These are phyloP conservation scores for Hygrophoropsis aurantiaca DNA, from an alignment of 768 basidiomycete genomes.

Conservation along the genomic window DNA sequence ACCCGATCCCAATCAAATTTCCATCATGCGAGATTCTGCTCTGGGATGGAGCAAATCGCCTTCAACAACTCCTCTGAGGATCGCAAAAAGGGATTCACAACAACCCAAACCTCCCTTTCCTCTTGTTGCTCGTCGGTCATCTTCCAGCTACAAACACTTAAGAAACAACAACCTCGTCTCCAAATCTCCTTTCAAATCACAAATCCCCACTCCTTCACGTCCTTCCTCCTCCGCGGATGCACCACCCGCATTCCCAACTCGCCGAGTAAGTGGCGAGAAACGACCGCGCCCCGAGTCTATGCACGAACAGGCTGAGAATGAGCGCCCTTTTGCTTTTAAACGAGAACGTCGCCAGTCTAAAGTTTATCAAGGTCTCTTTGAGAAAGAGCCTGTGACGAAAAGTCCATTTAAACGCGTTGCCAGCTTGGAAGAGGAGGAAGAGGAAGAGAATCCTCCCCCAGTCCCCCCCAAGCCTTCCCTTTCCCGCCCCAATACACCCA, in stretches of 20 bases:
- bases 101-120: conserved; percentile 37
- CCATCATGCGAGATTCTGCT: conserved; percentile 62
- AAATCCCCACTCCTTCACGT: conserved; percentile 49
- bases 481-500: conserved; percentile 26
- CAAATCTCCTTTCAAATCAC: conserved; percentile 82
- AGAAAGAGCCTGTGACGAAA: conserved; percentile 78
- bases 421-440: conserved; percentile 25
- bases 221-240: conserved; percentile 16
- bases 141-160: conserved; percentile 79
- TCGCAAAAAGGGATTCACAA: conserved; percentile 64
- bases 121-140: conserved; percentile 66
- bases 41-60: conserved; percentile 61
- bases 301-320: conserved; percentile 70
- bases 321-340: conserved; percentile 68
- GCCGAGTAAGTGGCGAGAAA: conserved; percentile 75
- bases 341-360: conserved; percentile 75
- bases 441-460: conserved; percentile 32
- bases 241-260: conserved; percentile 15
- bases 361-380: conserved; percentile 67
- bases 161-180: conserved; percentile 77
- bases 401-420: conserved; percentile 66
- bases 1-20: conserved; percentile 62
- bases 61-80: conserved; percentile 64
- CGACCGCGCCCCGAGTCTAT: conserved; percentile 72
- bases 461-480: conserved; percentile 43